Conservation (phyloP, 2,329 filamentous ascomycete species). For the Monosporascus sp. region DNA sequence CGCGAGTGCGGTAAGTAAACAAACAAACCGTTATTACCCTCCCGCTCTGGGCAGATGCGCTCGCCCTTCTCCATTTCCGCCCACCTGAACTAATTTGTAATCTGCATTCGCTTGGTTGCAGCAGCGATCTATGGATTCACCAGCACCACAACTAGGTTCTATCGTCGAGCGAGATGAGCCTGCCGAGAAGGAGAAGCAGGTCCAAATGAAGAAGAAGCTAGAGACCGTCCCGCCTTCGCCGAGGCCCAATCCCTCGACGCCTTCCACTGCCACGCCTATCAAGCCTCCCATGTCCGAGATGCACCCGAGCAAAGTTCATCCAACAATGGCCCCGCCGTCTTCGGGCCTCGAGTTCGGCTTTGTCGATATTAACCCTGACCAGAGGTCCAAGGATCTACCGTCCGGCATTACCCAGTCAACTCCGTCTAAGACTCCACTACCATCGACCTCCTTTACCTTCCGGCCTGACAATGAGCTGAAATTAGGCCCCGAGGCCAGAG, state of each 20-base stretch:
- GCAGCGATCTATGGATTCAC: slow-evolving; percentile 17
- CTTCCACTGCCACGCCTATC: slow-evolving; percentile 57
- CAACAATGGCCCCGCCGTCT: slow-evolving; percentile 69
- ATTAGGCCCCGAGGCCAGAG: slow-evolving; percentile 56
- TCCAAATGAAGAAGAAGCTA: slow-evolving; percentile 14
- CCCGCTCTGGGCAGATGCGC: not conserved
- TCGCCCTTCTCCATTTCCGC: no score
- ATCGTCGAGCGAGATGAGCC: slow-evolving; percentile 40
- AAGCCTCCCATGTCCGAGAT: slow-evolving; percentile 76
- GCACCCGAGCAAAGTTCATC: slow-evolving; percentile 81
- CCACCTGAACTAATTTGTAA: not conserved
- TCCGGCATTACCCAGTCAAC: slow-evolving; percentile 49
- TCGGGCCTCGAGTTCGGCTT: slow-evolving; percentile 81
- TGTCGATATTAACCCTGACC: slow-evolving; percentile 60
- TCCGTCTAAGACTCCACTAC: slow-evolving; percentile 53
- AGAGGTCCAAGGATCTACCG: slow-evolving; percentile 35
- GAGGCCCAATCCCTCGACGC: slow-evolving; percentile 42
- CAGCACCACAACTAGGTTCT: slow-evolving; percentile 30
- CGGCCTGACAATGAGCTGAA: slow-evolving; percentile 46
- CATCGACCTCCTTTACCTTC: slow-evolving; percentile 61
- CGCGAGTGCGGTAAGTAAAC: slow-evolving; percentile 33
- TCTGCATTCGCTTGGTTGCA: not conserved
- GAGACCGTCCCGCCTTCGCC: slow-evolving; percentile 31
- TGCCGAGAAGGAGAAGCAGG: slow-evolving; percentile 19
- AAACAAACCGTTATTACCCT: slow-evolving; percentile 1